Conservation (phyloP, 1,284 basidiomycete genomes). For the Ceratobasidium sp. region DNA sequence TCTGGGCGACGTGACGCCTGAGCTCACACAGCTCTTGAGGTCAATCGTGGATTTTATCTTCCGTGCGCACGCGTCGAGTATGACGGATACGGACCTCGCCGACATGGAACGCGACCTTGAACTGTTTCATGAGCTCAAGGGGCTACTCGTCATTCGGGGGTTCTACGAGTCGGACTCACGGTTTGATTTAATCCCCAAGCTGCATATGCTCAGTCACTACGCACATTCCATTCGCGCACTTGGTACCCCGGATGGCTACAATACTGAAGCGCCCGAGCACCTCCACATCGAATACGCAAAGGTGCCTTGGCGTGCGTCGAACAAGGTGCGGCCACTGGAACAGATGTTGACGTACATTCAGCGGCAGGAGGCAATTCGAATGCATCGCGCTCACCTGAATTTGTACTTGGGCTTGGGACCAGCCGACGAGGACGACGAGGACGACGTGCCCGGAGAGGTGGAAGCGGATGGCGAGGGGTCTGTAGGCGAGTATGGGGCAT, state of each 20-base stretch:
- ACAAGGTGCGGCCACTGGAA: slow-evolving; percentile 4
- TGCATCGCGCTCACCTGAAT: slow-evolving; percentile 8
- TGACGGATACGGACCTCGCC: background rate
- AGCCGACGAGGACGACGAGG: background rate
- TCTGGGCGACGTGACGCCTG: background rate
- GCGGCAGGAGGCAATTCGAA: slow-evolving; percentile 6
- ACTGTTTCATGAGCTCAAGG: slow-evolving; percentile 6
- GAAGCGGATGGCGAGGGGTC: background rate
- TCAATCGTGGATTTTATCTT: slow-evolving; percentile 13
- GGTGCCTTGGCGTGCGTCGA: slow-evolving; percentile 41
- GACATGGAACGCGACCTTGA: background rate
- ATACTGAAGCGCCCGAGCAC: slow-evolving; percentile 41
- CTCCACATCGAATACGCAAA: slow-evolving; percentile 43
- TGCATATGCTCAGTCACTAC: slow-evolving; percentile 44
- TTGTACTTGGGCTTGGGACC: background rate
- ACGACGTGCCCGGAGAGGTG: too few relatives aligned
- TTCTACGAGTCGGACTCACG: slow-evolving; percentile 3
- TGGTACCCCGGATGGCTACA: slow-evolving; percentile 42
- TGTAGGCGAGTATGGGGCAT: background rate
- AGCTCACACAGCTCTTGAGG: background rate
- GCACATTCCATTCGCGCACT: slow-evolving; percentile 13
- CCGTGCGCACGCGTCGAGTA: slow-evolving; percentile 11
- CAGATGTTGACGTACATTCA: slow-evolving; percentile 43
- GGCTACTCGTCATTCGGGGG: background rate
- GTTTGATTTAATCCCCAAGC: slow-evolving; percentile 26